phyloP scores from a whole-genome alignment of 2,329 filamentous ascomycete genomes.

The Paecilomyces variotii region DNA sequence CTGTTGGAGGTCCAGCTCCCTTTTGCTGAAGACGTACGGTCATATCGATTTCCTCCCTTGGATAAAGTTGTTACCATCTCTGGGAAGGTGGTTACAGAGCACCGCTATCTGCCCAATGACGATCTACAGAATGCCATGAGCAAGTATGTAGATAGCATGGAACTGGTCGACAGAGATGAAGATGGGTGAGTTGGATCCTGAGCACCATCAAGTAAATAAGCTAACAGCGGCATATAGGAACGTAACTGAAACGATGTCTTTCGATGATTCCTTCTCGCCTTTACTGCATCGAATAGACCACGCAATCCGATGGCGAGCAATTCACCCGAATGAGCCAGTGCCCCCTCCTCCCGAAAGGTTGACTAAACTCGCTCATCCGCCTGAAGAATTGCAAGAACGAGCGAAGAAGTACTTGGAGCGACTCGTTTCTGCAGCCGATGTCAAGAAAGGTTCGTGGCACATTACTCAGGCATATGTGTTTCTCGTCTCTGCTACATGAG shows the following conservation, averaged over 20 bases:
- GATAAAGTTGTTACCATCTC: slow-evolving; percentile 83
- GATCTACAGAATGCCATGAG: slow-evolving; percentile 75
- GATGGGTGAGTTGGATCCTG: slow-evolving; percentile 52
- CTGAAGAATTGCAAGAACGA: slow-evolving; percentile 55
- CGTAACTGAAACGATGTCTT: slow-evolving; percentile 59
- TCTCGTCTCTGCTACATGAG: background rate
- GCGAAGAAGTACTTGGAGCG: slow-evolving; percentile 52
- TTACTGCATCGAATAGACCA: slow-evolving; percentile 82
- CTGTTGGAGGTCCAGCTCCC: slow-evolving; percentile 84
- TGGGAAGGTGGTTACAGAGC: slow-evolving; percentile 69
- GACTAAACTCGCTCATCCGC: slow-evolving; percentile 64
- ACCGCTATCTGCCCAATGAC: slow-evolving; percentile 71
- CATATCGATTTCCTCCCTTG: slow-evolving; percentile 85
- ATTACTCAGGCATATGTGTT: background rate
- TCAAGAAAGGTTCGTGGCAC: slow-evolving; percentile 63
- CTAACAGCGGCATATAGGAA: slow-evolving; percentile 29
- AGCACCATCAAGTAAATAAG: background rate
- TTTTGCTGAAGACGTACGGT: slow-evolving; percentile 83
- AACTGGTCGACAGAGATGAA: slow-evolving; percentile 66
- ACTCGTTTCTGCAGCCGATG: slow-evolving; percentile 61
- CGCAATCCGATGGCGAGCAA: slow-evolving; percentile 73
- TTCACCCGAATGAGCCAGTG: slow-evolving; percentile 59
- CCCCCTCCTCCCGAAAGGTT: slow-evolving; percentile 57
- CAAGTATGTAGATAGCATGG: slow-evolving; percentile 89
- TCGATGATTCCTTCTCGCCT: slow-evolving; percentile 79